phyloP scores from a whole-genome alignment of 1,284 basidiomycete species.

The Sporisorium iseilematis-ciliati region DNA sequence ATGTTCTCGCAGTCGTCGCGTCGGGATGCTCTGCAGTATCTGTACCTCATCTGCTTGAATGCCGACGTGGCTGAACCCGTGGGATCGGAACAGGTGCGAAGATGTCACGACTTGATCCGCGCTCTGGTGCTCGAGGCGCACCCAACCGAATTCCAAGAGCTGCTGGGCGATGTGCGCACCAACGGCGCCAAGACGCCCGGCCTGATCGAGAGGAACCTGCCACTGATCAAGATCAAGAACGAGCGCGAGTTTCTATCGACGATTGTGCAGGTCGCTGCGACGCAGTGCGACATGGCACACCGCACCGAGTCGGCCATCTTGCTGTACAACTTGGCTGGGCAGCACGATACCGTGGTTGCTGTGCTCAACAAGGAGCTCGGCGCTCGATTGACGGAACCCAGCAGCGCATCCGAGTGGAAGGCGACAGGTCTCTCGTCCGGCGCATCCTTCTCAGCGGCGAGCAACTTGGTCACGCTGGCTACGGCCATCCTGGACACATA shows the following conservation, averaged over 20 bases:
- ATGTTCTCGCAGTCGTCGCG: conserved; percentile 92
- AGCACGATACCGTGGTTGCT: conserved; percentile 87
- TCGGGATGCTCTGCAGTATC: conserved; percentile 92
- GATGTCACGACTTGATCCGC: conserved; percentile 86
- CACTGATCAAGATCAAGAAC: conserved; percentile 81
- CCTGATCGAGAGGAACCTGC: conserved; percentile 84
- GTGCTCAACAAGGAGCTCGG: conserved; percentile 90
- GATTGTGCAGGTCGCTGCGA: conserved; percentile 85
- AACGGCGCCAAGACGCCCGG: conserved; percentile 91
- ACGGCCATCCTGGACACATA: conserved; percentile 87
- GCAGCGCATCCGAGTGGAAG: conserved; percentile 44
- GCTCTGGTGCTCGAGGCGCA: conserved; percentile 89
- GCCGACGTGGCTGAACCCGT: conserved; percentile 77
- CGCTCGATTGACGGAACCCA: conserved; percentile 72
- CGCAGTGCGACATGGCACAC: conserved; percentile 77
- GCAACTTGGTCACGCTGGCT: conserved; percentile 82
- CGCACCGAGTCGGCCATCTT: conserved; percentile 91
- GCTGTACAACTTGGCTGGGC: conserved; percentile 92
- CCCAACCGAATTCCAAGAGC: conserved; percentile 77
- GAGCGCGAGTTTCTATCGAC: conserved; percentile 81
- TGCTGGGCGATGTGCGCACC: conserved; percentile 88
- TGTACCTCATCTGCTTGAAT: conserved; percentile 85
- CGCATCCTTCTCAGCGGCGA: conserved; percentile 75
- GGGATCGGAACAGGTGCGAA: conserved; percentile 85
- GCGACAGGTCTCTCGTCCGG: conserved; percentile 36